Evolutionary conservation across 306 rosid species (phyloP).

Genomic region (Malus orientalis): DNA sequence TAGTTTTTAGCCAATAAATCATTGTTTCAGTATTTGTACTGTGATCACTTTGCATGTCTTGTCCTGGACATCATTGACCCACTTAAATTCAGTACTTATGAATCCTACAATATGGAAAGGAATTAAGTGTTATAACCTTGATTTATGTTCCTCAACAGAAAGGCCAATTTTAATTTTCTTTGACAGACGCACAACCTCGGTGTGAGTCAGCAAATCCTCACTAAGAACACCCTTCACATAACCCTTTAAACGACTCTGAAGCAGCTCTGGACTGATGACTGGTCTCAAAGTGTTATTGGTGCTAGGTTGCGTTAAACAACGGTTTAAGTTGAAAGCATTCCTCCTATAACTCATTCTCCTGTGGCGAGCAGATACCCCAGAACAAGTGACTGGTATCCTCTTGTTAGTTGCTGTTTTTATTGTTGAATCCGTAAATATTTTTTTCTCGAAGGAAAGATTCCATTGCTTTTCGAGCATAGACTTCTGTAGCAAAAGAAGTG

Average conservation of each 20-base stretch:
- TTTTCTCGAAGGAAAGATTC: slow-evolving; percentile 66
- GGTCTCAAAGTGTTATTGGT: slow-evolving; percentile 35
- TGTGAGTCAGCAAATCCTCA: slow-evolving; percentile 72
- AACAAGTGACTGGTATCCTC: slow-evolving; percentile 62
- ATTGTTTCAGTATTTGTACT: background rate
- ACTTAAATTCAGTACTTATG: background rate
- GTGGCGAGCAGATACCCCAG: slow-evolving; percentile 96
- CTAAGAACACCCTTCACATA: slow-evolving; percentile 66
- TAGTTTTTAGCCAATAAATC: background rate
- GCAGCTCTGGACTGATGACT: slow-evolving; percentile 41
- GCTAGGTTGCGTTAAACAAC: slow-evolving; percentile 27
- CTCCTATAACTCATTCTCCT: slow-evolving; percentile 60
- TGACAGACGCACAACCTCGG: slow-evolving; percentile 76
- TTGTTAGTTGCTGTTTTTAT: slow-evolving; percentile 12
- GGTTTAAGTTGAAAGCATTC: slow-evolving; percentile 27
- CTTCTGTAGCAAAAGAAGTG: slow-evolving; percentile 84
- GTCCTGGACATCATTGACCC: background rate
- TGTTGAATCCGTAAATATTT: slow-evolving; percentile 20
- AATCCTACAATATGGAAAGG: background rate
- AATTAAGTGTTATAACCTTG: slow-evolving; percentile 44
- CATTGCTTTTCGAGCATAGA: slow-evolving; percentile 95
- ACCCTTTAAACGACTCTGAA: slow-evolving; percentile 58
- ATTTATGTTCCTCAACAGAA: slow-evolving; percentile 62
- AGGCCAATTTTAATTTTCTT: slow-evolving; percentile 79
- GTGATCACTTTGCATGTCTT: background rate